A percentile compares a stretch with the other conserved stretches of the same genome.
These are phyloP conservation scores for Tuber microsphaerosporum DNA, from an alignment of 495 filamentous ascomycete genomes.

Conservation along the genomic window DNA sequence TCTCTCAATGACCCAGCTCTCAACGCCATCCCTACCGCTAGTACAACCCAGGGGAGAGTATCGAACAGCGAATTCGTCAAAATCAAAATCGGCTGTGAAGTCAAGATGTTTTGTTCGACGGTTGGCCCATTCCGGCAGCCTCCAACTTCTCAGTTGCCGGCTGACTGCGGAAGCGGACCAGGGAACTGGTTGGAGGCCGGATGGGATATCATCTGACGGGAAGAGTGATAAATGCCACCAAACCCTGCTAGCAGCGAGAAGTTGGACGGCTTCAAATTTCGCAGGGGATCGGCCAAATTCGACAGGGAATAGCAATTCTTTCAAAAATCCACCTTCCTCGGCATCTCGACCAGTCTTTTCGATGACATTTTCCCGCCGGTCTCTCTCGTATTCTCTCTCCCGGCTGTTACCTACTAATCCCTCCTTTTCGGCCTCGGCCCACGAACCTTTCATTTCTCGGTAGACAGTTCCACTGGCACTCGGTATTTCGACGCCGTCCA, in stretches of 20 bases:
- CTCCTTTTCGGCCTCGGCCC: slow-evolving; percentile 70
- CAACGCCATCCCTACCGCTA: slow-evolving; percentile 85
- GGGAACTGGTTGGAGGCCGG: slow-evolving; percentile 51
- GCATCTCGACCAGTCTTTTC: slow-evolving; percentile 76
- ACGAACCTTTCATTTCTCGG: slow-evolving; percentile 74
- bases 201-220: slow-evolving; percentile 78
- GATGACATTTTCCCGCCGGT: slow-evolving; percentile 70
- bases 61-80: slow-evolving; percentile 79
- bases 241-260: slow-evolving; percentile 57
- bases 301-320: slow-evolving; percentile 71
- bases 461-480: slow-evolving; percentile 67
- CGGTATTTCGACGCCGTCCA: slow-evolving; percentile 72
- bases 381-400: slow-evolving; percentile 69
- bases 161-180: slow-evolving; percentile 93
- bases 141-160: slow-evolving; percentile 83
- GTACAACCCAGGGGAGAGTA: slow-evolving; percentile 78
- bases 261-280: slow-evolving; percentile 41
- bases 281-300: slow-evolving; percentile 64
- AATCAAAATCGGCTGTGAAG: slow-evolving; percentile 92
- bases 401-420: slow-evolving; percentile 64
- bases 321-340: slow-evolving; percentile 78
- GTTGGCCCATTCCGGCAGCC: slow-evolving; percentile 93
- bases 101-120: slow-evolving; percentile 86
- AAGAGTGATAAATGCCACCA: slow-evolving; percentile 94
- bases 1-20: slow-evolving; percentile 89